phyloP scores from a whole-genome alignment of 2,329 filamentous ascomycete species.

The Pseudocercospora fijiensis region DNA sequence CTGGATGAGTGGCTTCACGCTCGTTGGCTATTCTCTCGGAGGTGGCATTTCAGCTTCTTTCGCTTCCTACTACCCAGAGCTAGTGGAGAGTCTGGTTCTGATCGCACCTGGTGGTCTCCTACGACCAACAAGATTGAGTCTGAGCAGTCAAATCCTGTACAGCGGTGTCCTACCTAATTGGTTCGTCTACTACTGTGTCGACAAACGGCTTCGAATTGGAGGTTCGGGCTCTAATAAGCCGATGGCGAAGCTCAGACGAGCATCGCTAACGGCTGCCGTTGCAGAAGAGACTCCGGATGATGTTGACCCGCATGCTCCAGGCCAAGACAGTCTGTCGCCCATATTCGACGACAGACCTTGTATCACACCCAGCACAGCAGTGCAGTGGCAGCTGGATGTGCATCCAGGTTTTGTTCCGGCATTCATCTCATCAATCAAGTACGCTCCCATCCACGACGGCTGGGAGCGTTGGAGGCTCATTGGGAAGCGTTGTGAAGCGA shows the following conservation, averaged over 20 bases:
- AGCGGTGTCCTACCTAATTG: constrained; percentile 60
- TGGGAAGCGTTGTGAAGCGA: constrained; percentile 49
- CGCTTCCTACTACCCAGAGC: constrained; percentile 64
- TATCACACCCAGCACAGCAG: constrained; percentile 61
- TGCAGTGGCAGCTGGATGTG: constrained; percentile 66
- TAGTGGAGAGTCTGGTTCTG: constrained; percentile 69
- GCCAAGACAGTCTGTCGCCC: constrained; percentile 26
- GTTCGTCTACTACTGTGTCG: constrained; percentile 54
- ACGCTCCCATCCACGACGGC: constrained; percentile 67
- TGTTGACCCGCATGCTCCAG: constrained; percentile 21
- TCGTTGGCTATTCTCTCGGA: constrained; percentile 78
- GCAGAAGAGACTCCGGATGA: constrained; percentile 32
- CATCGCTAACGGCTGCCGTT: constrained; percentile 8
- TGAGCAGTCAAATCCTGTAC: constrained; percentile 64
- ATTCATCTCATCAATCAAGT: constrained; percentile 68
- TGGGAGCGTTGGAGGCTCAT: constrained; percentile 62
- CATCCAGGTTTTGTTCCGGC: constrained; percentile 68
- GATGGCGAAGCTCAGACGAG: constrained; percentile 9
- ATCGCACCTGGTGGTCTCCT: constrained; percentile 79
- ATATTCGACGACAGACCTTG: constrained; percentile 54
- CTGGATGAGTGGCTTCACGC: constrained; percentile 64
- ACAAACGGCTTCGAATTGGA: constrained; percentile 31
- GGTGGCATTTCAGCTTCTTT: constrained; percentile 72
- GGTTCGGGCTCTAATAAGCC: constrained; percentile 35
- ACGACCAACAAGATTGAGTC: constrained; percentile 60